phyloP scores from a whole-genome alignment of 352 stramenopile species.

The Phytophthora citrophthora region DNA sequence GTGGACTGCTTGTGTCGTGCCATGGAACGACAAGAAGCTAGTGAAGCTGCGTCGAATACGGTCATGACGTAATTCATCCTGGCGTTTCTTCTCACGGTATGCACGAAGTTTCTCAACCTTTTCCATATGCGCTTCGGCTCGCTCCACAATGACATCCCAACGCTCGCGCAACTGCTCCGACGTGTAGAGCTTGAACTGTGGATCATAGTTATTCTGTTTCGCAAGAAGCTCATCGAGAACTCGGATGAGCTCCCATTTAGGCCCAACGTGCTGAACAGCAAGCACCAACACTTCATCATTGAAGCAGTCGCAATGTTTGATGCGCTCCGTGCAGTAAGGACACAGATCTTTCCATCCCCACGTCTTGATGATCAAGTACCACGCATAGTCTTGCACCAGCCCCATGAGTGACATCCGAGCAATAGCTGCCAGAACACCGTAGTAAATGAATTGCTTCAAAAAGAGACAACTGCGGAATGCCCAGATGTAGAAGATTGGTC shows the following conservation, averaged over 20 bases:
- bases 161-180: slow-evolving; percentile 64
- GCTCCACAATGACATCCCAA: slow-evolving; percentile 63
- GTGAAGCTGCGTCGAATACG: slow-evolving; percentile 43
- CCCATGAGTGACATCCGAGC: slow-evolving; percentile 64
- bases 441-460: slow-evolving; percentile 70
- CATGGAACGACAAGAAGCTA: slow-evolving; percentile 34
- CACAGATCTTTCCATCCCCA: slow-evolving; percentile 72
- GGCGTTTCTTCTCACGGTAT: slow-evolving; percentile 60
- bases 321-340: slow-evolving; percentile 70
- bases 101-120: slow-evolving; percentile 65
- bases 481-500: slow-evolving; percentile 77
- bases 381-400: slow-evolving; percentile 51
- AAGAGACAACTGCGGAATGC: slow-evolving; percentile 63
- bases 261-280: slow-evolving; percentile 55
- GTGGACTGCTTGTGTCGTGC: slow-evolving; percentile 9
- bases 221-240: slow-evolving; percentile 55
- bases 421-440: slow-evolving; percentile 56
- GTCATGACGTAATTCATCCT: slow-evolving; percentile 36
- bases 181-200: slow-evolving; percentile 68
- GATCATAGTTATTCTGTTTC: slow-evolving; percentile 47
- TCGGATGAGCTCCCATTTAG: slow-evolving; percentile 75
- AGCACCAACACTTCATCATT: slow-evolving; percentile 73
- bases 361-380: slow-evolving; percentile 65
- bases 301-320: slow-evolving; percentile 75
- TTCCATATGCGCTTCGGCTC: slow-evolving; percentile 61